phyloP scores from a whole-genome alignment of 2,329 filamentous ascomycete species.

The Uncinocarpus reesii region DNA sequence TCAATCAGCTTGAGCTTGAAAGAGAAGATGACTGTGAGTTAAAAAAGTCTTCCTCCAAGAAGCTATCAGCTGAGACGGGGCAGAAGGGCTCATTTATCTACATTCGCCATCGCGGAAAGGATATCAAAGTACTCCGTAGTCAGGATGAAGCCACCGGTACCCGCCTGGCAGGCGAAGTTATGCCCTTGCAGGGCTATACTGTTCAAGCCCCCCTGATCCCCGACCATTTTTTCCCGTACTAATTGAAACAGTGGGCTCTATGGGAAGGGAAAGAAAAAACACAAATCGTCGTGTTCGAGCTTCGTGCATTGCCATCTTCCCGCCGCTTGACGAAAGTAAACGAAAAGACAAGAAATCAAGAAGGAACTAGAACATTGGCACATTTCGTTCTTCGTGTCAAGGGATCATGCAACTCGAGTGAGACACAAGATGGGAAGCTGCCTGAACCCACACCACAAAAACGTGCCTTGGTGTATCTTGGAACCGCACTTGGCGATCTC shows the following conservation, averaged over 20 bases:
- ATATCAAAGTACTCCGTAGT: no score
- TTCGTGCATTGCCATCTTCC: neutral
- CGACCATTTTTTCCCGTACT: slow-evolving; percentile 2
- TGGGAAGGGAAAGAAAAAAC: no score
- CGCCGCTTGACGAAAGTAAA: neutral
- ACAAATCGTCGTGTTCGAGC: slow-evolving; percentile 1
- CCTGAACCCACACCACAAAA: slow-evolving; percentile 1
- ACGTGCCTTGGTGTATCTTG: slow-evolving; percentile 5
- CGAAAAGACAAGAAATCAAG: neutral
- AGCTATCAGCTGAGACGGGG: neutral
- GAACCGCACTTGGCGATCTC: slow-evolving; percentile 5
- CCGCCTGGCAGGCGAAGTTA: slow-evolving; percentile 11
- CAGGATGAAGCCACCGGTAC: slow-evolving; percentile 12
- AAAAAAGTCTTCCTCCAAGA: slow-evolving; percentile 1
- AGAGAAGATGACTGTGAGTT: slow-evolving; percentile 2
- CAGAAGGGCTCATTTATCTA: slow-evolving; percentile 4
- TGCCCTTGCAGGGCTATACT: slow-evolving; percentile 6
- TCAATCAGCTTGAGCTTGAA: no score
- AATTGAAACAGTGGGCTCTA: slow-evolving; percentile 12
- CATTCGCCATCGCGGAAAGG: neutral
- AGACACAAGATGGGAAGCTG: neutral
- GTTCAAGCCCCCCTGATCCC: slow-evolving; percentile 3
- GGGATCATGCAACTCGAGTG: neutral
- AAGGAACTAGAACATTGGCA: slow-evolving; percentile 5
- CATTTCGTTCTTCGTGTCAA: slow-evolving; percentile 3